Evolutionary conservation across 495 filamentous ascomycete species (phyloP), one percentile per base, ranked within the genome.

Genomic region (Neohortaea acidophila): DNA sequence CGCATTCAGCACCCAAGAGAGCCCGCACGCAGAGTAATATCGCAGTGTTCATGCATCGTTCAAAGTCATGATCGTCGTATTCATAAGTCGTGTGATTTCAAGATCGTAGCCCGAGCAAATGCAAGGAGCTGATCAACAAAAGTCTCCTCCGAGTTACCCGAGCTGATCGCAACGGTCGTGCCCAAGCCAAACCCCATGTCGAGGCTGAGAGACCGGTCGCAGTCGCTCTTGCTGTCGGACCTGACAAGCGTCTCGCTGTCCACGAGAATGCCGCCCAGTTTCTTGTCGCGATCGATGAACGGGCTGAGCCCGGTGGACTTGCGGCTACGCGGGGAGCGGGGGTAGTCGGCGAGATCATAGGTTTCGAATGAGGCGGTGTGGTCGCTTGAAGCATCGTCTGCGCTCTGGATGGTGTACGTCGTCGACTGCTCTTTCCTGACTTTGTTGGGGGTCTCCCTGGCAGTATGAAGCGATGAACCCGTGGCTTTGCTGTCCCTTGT

Each of bases 71-170:
- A n/a, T n/a, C n/a, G n/a, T n/a, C n/a, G n/a, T n/a, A n/a, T n/a
- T n/a, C n/a, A n/a, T n/a, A n/a, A n/a, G n/a, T n/a, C n/a, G n/a
- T n/a, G n/a, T n/a, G n/a, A n/a, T n/a, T n/a, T n/a, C n/a, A n/a
- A n/a, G 7, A 36, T 36, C 34, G 34, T 25, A 3, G 10, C 21
- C 13, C 21, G 12, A 2, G 23, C 24, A 20, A 28, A 22, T 2
- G 36, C 36, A 20, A 38, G 29, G 14, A 61, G 46, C 41, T 51
- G 47, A 26, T 62, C 59, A 2, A 53, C 54, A 29, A 53, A 54
- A 2, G 54, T 62, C 33, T 37, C 38, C 32, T 55, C 38, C 36
- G 58, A 53, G 30, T 38, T 42, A 11, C 49, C 53, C 13, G 45
- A 51, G 4, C 38, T 31, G 4, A 48, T 45, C 13, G 39, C 52